phyloP scores from a whole-genome alignment of 1,139 yeast species.

The Pichia sp. region DNA sequence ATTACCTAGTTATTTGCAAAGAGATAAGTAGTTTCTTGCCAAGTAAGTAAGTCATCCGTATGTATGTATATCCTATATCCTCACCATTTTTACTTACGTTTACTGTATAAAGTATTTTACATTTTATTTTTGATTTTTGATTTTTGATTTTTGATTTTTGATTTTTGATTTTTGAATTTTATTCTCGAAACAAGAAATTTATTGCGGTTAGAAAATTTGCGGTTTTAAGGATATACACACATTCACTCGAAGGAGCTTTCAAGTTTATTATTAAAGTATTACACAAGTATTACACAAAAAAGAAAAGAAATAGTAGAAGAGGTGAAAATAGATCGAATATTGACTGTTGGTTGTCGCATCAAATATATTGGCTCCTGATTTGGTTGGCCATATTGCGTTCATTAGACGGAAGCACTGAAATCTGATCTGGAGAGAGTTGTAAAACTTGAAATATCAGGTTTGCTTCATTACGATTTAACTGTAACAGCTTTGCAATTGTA shows the following conservation, averaged over 20 bases:
- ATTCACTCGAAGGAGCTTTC: too few relatives aligned
- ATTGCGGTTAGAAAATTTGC: background rate
- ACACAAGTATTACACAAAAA: background rate
- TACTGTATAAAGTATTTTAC: too few relatives aligned
- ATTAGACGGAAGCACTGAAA: slow-evolving; percentile 50
- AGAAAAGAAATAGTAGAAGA: background rate
- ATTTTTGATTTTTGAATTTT: too few relatives aligned
- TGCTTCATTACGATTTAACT: slow-evolving; percentile 52
- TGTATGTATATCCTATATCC: too few relatives aligned
- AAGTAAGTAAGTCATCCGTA: too few relatives aligned
- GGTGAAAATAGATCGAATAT: background rate
- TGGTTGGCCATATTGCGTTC: slow-evolving; percentile 56
- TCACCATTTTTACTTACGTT: too few relatives aligned
- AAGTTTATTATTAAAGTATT: background rate
- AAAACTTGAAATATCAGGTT: slow-evolving; percentile 60
- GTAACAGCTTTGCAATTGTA: slow-evolving; percentile 43
- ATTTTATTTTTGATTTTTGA: too few relatives aligned
- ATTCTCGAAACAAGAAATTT: background rate
- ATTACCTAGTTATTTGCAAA: background rate
- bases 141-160: too few relatives aligned
- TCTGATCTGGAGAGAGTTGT: slow-evolving; percentile 49
- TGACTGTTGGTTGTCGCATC: background rate
- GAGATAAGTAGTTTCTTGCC: too few relatives aligned
- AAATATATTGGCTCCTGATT: slow-evolving; percentile 52
- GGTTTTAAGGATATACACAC: background rate